phyloP scores from a whole-genome alignment of 169 alveolate genomes.

The Babesia caballi region DNA sequence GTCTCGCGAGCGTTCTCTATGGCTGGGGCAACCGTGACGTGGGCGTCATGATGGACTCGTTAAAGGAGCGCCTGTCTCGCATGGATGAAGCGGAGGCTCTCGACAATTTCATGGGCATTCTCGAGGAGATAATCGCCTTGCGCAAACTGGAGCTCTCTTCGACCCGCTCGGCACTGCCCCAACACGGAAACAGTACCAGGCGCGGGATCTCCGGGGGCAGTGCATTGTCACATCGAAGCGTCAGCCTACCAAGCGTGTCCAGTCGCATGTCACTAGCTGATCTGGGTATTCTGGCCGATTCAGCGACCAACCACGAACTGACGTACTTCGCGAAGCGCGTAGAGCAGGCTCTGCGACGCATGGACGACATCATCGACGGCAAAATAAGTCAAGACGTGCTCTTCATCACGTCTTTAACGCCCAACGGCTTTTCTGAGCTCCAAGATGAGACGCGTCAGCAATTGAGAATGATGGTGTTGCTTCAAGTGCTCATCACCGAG shows the following conservation, averaged over 20 bases:
- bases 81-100: not conserved
- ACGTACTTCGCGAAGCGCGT: not conserved
- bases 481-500: conserved; percentile 9
- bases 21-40: not conserved
- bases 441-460: not conserved
- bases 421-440: not conserved
- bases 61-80: not conserved
- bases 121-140: not conserved
- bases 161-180: not conserved
- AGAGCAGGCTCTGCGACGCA: not conserved
- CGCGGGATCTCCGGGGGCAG: not conserved
- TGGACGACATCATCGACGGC: not conserved
- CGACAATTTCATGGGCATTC: not conserved
- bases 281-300: not conserved
- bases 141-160: not conserved
- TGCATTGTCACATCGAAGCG: too few relatives aligned
- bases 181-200: too few relatives aligned
- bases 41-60: not conserved
- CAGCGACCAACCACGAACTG: not conserved
- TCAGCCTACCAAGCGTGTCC: too few relatives aligned
- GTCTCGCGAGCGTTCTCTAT: not conserved
- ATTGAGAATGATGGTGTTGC: conserved; percentile 12
- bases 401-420: not conserved
- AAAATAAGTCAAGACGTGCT: not conserved
- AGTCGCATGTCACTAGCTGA: too few relatives aligned